Evolutionary conservation across 768 basidiomycete species (phyloP).

Genomic region (Suillus fuscotomentosus): DNA sequence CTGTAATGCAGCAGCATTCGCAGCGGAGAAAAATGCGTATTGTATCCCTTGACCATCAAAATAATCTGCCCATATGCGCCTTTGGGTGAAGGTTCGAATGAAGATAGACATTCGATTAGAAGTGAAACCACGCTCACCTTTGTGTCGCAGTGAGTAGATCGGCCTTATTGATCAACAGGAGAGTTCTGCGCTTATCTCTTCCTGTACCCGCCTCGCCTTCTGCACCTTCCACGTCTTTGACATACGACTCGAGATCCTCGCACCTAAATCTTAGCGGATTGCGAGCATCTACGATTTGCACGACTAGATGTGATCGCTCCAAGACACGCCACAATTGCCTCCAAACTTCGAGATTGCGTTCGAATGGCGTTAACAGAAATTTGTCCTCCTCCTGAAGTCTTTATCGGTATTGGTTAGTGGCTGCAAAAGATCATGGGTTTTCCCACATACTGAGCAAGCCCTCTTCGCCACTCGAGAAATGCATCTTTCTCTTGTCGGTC

Average conservation of each 20-base stretch:
- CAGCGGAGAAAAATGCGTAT: constrained; percentile 93
- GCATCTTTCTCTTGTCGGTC: constrained; percentile 88
- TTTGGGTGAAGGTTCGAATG: constrained; percentile 27
- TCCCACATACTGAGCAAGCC: constrained; percentile 77
- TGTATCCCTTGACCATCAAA: constrained; percentile 73
- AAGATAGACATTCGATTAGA: not conserved
- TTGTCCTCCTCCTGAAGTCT: constrained; percentile 87
- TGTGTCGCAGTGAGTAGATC: constrained; percentile 87
- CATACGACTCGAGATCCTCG: constrained; percentile 86
- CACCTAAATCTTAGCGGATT: constrained; percentile 93
- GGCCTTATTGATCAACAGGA: constrained; percentile 94
- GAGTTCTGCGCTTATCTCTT: constrained; percentile 64
- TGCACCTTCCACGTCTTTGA: constrained; percentile 77
- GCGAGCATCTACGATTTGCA: constrained; percentile 95
- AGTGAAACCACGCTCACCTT: constrained; percentile 48
- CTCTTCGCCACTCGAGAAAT: constrained; percentile 92
- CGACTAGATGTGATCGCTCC: constrained; percentile 90
- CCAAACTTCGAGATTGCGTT: constrained; percentile 98
- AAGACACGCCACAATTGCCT: constrained; percentile 96
- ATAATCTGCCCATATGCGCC: constrained; percentile 87
- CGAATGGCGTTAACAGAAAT: constrained; percentile 93
- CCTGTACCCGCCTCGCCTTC: constrained; percentile 82
- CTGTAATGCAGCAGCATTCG: constrained; percentile 83
- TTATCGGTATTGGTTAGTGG: not conserved
- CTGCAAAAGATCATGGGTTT: not conserved